phyloP scores from a whole-genome alignment of 306 rosid species.

The Fragaria vesca region DNA sequence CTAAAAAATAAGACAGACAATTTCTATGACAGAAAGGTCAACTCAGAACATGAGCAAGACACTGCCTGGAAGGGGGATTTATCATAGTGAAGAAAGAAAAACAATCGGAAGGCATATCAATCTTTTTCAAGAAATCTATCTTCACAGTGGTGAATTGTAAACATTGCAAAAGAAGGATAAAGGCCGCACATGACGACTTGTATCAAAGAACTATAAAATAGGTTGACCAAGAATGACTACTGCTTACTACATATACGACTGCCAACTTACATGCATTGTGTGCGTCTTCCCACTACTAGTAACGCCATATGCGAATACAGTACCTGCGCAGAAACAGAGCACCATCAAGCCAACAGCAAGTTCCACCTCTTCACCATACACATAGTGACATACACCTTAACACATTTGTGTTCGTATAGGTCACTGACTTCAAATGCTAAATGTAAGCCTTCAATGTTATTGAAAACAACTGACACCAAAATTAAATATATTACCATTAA shows the following conservation, averaged over 20 bases:
- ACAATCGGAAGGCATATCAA: not conserved
- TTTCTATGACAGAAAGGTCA: not conserved
- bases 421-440: not conserved
- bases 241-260: not conserved
- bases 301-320: constrained; percentile 91
- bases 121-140: not conserved
- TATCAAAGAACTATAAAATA: not conserved
- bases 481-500: constrained; percentile 33
- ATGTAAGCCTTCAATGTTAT: not conserved
- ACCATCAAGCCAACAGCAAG: constrained; percentile 18
- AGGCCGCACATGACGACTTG: not conserved
- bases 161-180: not conserved
- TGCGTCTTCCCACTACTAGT: constrained; percentile 94
- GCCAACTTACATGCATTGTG: constrained; percentile 81
- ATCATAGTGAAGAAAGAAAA: not conserved
- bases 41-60: not conserved
- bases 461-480: not conserved
- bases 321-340: constrained; percentile 52
- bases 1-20: not conserved
- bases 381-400: not conserved
- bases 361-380: not conserved
- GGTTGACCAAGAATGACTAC: not conserved
- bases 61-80: not conserved
- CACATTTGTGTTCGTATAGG: not conserved
- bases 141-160: not conserved